These are phyloP conservation scores for Heterobasidion parviporum DNA, from an alignment of 1,284 basidiomycete species.

Conservation along the genomic window DNA sequence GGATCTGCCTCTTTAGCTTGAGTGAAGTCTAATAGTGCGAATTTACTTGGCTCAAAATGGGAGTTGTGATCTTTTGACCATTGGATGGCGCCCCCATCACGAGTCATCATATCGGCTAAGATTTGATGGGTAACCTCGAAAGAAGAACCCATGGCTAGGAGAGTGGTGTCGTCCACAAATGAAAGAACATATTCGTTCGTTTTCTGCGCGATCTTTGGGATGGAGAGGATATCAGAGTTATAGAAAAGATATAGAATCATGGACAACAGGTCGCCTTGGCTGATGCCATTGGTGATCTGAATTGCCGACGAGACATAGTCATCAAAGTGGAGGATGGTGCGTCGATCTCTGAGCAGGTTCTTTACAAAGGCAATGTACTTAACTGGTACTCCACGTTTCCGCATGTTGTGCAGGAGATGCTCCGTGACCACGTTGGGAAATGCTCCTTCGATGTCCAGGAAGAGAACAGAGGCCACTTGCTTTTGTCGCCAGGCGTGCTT, in stretches of 20 bases:
- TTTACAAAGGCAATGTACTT: slow-evolving; percentile 31
- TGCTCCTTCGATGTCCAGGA: slow-evolving; percentile 30
- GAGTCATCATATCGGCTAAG: slow-evolving; percentile 1
- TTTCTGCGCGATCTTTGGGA: slow-evolving; percentile 2
- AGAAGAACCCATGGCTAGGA: not conserved
- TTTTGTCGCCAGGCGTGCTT: slow-evolving; percentile 26
- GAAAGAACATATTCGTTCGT: not conserved
- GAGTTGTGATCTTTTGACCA: slow-evolving; percentile 5
- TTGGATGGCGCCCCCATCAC: not conserved
- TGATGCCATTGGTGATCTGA: not conserved
- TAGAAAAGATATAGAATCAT: slow-evolving; percentile 21
- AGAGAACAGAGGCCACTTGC: slow-evolving; percentile 23
- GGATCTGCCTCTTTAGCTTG: not conserved
- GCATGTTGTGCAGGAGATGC: slow-evolving; percentile 23
- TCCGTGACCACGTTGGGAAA: slow-evolving; percentile 18
- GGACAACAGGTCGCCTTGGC: slow-evolving; percentile 16
- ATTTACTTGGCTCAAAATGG: not conserved
- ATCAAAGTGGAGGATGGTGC: not conserved
- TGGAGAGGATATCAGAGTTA: slow-evolving; percentile 16
- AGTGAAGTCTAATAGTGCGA: slow-evolving; percentile 3
- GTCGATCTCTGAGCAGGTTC: slow-evolving; percentile 14
- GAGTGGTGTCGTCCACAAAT: slow-evolving; percentile 3
- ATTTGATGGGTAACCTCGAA: slow-evolving; percentile 2
- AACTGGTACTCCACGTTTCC: slow-evolving; percentile 19
- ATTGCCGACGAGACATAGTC: not conserved